Evolutionary conservation across 805 yeast genomes (phyloP).

Genomic region (Henningerozyma blattae): DNA sequence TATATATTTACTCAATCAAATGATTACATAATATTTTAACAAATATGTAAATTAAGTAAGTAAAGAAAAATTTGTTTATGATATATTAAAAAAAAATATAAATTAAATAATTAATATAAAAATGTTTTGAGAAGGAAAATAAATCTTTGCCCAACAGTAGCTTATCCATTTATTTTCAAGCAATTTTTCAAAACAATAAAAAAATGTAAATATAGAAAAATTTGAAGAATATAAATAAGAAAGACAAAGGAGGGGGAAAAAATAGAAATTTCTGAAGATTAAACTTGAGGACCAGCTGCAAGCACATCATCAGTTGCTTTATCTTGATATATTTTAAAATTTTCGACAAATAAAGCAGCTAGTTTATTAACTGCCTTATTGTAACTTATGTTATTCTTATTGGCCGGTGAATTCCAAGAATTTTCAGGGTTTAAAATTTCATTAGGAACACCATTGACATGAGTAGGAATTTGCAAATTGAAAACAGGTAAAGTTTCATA

Average conservation of each 20-base stretch:
- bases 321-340: slow-evolving; percentile 73
- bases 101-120: no score
- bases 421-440: slow-evolving; percentile 79
- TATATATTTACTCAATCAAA: no score
- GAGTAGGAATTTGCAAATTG: slow-evolving; percentile 76
- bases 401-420: slow-evolving; percentile 50
- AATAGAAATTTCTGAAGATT: background rate
- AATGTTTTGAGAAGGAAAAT: no score
- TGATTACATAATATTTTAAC: no score
- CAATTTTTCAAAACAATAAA: no score
- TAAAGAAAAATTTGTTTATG: no score
- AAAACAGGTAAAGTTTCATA: slow-evolving; percentile 80
- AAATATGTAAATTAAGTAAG: no score
- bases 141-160: no score
- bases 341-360: slow-evolving; percentile 70
- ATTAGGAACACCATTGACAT: slow-evolving; percentile 63
- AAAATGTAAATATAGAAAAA: no score
- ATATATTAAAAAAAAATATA: no score
- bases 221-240: background rate
- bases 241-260: background rate
- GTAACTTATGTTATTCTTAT: slow-evolving; percentile 20
- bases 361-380: slow-evolving; percentile 45
- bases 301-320: slow-evolving; percentile 77
- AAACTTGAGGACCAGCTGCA: slow-evolving; percentile 74
- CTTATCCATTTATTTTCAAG: no score